Conservation (phyloP, 345 rosid genomes). For the Lepidium aucheri region DNA sequence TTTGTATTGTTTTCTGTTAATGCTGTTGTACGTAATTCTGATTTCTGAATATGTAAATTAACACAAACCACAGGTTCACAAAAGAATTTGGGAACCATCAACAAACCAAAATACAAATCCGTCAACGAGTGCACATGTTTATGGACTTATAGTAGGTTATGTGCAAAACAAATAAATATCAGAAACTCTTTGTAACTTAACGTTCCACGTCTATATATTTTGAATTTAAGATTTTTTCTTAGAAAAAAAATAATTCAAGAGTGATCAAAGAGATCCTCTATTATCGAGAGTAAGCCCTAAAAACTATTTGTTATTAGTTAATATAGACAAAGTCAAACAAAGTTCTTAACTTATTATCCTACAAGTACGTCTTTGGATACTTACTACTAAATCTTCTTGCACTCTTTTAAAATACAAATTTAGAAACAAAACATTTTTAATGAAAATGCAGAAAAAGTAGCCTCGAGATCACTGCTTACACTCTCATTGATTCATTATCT, state of each 20-base stretch:
- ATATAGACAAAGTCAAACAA: slow-evolving; percentile 15
- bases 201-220: background rate
- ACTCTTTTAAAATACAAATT: background rate
- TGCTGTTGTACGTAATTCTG: no score
- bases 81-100: no score
- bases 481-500: slow-evolving; percentile 8
- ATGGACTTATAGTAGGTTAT: no score
- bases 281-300: background rate
- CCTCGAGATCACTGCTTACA: background rate
- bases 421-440: background rate
- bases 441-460: slow-evolving; percentile 7
- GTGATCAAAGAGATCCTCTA: background rate
- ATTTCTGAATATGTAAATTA: no score
- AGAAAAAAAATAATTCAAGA: background rate
- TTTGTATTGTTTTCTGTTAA: no score
- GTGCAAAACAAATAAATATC: no score
- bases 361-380: background rate
- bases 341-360: background rate
- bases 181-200: background rate
- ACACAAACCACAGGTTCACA: no score
- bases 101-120: no score
- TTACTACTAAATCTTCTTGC: slow-evolving; percentile 2
- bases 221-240: background rate
- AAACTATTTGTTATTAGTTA: background rate
- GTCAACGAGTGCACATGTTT: no score